Base-by-base conservation (phyloP, 805 yeast genomes). In the Barnettozyma pratensis region DNA sequence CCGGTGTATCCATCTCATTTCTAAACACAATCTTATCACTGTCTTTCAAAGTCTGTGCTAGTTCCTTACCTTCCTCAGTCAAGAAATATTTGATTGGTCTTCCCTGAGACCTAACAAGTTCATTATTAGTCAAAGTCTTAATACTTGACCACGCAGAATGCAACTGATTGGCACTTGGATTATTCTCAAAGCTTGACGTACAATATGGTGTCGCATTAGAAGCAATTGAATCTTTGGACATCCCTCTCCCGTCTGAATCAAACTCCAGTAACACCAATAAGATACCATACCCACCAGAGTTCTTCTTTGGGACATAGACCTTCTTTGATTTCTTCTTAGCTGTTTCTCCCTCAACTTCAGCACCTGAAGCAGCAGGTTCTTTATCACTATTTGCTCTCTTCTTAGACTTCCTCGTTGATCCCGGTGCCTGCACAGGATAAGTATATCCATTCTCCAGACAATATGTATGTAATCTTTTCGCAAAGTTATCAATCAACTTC, bases 281-380 rank as follows among this genome's bases (percentile, higher is more conserved):
- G 7, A 90, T 85, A 0, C 94, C 96, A 68, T 87, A 91, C 0
- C 87, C 95, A 1, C 97, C 97, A 0, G 94, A 80, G 35, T 91
- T 68, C 51, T 80, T 79, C 42, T 72, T 74, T 0, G 97, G 97
- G 0, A 89, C 74, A 62, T 86, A 89, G 36, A 66, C 71, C 30
- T 57, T 60, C n/a, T 49, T 46, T 49, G 60, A 28, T 52, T 55
- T 62, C 48, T 59, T 64, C 9, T 47, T 52, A 9, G 46, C 41
- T 39, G 54, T 59, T 12, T 40, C 42, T 8, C 44, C 42, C 6
- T 27, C 51, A 10, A 47, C 45, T 11, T 36, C 44, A 9, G 14
- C 44, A 14, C 9, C 37, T 19, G 34, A 32, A 7, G 36, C 37
- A n/a, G 8, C 39, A 19, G 28, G 14, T 10, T 12, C 7, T 31